Evolutionary conservation across 2,329 filamentous ascomycete species (phyloP).

Genomic region (Lizonia empirigonia): DNA sequence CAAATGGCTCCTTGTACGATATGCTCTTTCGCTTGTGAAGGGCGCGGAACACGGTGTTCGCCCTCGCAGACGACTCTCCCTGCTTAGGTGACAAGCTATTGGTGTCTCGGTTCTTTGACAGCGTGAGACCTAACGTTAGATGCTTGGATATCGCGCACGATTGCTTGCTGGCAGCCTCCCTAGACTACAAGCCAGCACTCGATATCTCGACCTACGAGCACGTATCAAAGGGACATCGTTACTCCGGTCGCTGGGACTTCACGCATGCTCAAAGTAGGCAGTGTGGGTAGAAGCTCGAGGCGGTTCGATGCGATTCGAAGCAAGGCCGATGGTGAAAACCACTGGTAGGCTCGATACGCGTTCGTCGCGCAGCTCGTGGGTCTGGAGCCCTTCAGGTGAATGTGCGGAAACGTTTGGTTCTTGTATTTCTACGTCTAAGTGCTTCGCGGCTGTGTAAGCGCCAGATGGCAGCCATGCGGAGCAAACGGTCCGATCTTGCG

Average conservation of each 20-base stretch:
- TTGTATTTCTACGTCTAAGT: constrained; percentile 38
- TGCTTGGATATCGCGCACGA: background rate
- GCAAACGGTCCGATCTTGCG: constrained; percentile 20
- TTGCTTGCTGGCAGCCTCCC: background rate
- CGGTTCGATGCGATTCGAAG: constrained; percentile 13
- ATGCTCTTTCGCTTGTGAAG: background rate
- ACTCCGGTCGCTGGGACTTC: constrained; percentile 8
- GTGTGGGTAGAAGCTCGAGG: constrained; percentile 19
- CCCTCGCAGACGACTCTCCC: background rate
- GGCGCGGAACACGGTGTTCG: background rate
- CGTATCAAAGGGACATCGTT: background rate
- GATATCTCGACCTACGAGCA: background rate
- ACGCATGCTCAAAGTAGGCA: constrained; percentile 13
- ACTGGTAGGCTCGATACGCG: constrained; percentile 18
- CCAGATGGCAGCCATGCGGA: constrained; percentile 23
- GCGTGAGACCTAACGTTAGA: background rate
- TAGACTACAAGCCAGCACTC: background rate
- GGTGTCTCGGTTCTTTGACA: background rate
- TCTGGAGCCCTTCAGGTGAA: constrained; percentile 1
- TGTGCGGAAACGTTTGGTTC: constrained; percentile 26
- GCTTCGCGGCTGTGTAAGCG: constrained; percentile 34
- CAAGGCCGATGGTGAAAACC: constrained; percentile 15
- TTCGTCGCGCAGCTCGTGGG: constrained; percentile 21
- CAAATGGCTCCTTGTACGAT: background rate
- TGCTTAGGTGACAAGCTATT: background rate